Conservation (phyloP, 1,284 basidiomycete species). For the Ustilago tritici region DNA sequence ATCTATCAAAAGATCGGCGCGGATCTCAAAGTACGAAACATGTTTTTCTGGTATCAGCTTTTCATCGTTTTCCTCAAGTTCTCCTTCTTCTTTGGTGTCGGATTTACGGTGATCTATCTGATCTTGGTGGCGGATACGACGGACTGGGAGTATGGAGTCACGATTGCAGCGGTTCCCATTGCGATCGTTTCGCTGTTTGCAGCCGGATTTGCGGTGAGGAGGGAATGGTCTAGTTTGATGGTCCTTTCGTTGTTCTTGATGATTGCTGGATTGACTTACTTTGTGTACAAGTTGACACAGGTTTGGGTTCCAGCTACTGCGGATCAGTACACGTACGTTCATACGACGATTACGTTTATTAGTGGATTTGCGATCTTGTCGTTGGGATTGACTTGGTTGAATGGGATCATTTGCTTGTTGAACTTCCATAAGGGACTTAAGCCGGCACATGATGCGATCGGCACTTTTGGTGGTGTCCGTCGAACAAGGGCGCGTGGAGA, state of each 20-base stretch:
- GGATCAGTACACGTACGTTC: slow-evolving; percentile 52
- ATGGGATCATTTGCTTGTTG: slow-evolving; percentile 53
- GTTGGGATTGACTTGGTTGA: slow-evolving; percentile 45
- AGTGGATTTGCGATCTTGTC: slow-evolving; percentile 52
- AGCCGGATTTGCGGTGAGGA: slow-evolving; percentile 53
- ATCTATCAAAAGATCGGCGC: slow-evolving; percentile 65
- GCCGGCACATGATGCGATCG: slow-evolving; percentile 56
- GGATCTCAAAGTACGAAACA: slow-evolving; percentile 47
- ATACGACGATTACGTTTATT: slow-evolving; percentile 60
- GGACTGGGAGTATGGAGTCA: slow-evolving; percentile 58
- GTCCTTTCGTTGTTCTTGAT: slow-evolving; percentile 49
- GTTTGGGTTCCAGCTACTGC: slow-evolving; percentile 55
- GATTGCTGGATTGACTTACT: slow-evolving; percentile 55
- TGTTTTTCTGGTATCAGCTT: slow-evolving; percentile 63
- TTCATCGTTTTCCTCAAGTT: slow-evolving; percentile 65
- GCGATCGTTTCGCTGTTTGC: slow-evolving; percentile 55
- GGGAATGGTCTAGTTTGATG: slow-evolving; percentile 59
- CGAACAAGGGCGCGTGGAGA: slow-evolving; percentile 3
- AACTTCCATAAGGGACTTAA: slow-evolving; percentile 60
- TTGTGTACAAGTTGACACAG: slow-evolving; percentile 51
- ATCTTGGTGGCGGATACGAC: slow-evolving; percentile 57
- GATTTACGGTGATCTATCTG: slow-evolving; percentile 58
- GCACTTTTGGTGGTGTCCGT: slow-evolving; percentile 47
- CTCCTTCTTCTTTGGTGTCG: slow-evolving; percentile 61
- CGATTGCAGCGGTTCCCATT: slow-evolving; percentile 60